phyloP scores from a whole-genome alignment of 1,284 basidiomycete species.

The Cutaneotrichosporon sp. region DNA sequence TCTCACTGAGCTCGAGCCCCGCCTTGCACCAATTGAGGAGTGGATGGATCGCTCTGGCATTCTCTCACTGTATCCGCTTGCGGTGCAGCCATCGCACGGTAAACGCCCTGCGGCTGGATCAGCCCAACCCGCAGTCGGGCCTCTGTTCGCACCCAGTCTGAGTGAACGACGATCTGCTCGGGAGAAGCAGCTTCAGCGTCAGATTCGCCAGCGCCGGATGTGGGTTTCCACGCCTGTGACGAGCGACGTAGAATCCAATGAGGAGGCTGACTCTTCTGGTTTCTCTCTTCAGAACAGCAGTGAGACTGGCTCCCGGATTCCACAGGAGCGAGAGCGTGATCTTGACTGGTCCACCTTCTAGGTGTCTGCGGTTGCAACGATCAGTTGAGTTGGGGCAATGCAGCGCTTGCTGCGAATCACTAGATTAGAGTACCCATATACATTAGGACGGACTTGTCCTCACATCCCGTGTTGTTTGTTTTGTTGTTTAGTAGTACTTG shows the following conservation, averaged over 20 bases:
- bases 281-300: not conserved
- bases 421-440: not conserved
- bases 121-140: slow-evolving; percentile 25
- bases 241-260: slow-evolving; percentile 24
- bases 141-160: slow-evolving; percentile 36
- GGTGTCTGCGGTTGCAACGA: not conserved
- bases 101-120: slow-evolving; percentile 8
- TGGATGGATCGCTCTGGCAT: slow-evolving; percentile 45
- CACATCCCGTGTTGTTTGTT: too few relatives aligned
- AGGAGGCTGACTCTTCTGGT: not conserved
- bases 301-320: slow-evolving; percentile 5
- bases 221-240: slow-evolving; percentile 13
- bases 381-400: too few relatives aligned
- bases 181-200: slow-evolving; percentile 29
- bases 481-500: not conserved
- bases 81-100: slow-evolving; percentile 34
- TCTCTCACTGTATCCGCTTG: slow-evolving; percentile 44
- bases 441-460: not conserved
- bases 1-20: slow-evolving; percentile 7
- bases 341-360: slow-evolving; percentile 26
- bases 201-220: slow-evolving; percentile 19
- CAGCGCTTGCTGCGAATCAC: too few relatives aligned
- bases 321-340: slow-evolving; percentile 7
- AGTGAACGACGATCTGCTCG: slow-evolving; percentile 24
- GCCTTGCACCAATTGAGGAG: slow-evolving; percentile 36